Evolutionary conservation across 352 stramenopile genomes (phyloP).

Genomic region (Globisporangium irregulare): DNA sequence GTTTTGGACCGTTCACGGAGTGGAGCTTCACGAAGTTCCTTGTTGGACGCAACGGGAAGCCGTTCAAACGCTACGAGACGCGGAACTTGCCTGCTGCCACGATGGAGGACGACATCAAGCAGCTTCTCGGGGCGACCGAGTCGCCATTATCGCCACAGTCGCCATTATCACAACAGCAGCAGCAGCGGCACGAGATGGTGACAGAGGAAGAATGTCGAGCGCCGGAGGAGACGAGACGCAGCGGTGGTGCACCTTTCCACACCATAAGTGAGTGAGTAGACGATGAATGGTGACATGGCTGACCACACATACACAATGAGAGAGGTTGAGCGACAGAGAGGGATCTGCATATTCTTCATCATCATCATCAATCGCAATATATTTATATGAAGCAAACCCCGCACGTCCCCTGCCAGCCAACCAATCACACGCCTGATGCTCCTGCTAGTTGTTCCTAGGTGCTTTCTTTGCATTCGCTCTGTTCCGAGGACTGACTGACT

Average conservation of each 20-base stretch:
- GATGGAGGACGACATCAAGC: constrained; percentile 39
- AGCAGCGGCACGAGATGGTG: not conserved
- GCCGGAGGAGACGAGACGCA: not conserved
- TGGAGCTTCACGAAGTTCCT: constrained; percentile 80
- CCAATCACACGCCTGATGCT: not conserved
- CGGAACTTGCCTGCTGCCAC: constrained; percentile 23
- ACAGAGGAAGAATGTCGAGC: not conserved
- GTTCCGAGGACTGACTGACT: not conserved
- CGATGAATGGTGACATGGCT: not conserved
- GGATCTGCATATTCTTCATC: not conserved
- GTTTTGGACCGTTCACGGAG: constrained; percentile 40
- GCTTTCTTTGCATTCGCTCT: constrained; percentile 1
- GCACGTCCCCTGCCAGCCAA: not conserved
- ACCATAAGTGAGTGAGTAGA: not conserved
- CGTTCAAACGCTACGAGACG: constrained; percentile 41
- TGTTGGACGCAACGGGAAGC: constrained; percentile 36
- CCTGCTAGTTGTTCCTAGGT: not conserved
- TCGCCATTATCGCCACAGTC: not conserved
- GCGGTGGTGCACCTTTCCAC: not conserved
- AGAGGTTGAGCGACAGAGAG: not conserved
- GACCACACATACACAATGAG: not conserved
- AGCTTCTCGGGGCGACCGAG: constrained; percentile 20
- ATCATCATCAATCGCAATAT: constrained; percentile 15
- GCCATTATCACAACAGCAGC: not conserved
- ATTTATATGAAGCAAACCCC: constrained; percentile 16